Conservation (phyloP, 352 stramenopile genomes). For the Albugo laibachii region DNA sequence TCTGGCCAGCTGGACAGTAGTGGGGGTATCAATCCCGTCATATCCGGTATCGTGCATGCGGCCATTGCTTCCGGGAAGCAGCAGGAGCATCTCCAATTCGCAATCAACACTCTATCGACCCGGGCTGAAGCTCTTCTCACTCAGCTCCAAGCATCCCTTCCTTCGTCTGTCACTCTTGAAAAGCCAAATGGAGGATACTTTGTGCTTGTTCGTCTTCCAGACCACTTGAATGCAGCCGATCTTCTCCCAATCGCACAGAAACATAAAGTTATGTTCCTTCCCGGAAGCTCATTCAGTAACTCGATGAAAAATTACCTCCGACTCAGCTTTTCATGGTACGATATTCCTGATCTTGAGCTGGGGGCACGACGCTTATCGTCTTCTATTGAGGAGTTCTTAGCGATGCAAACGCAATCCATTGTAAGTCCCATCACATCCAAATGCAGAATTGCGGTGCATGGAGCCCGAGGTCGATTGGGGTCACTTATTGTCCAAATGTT, state of each 20-base stretch:
- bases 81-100: constrained; percentile 55
- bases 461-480: constrained; percentile 39
- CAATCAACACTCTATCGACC: constrained; percentile 46
- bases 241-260: constrained; percentile 25
- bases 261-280: constrained; percentile 55
- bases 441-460: constrained; percentile 65
- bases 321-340: constrained; percentile 72
- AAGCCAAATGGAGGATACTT: constrained; percentile 70
- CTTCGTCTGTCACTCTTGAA: constrained; percentile 22
- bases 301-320: constrained; percentile 79
- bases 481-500: constrained; percentile 42
- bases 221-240: constrained; percentile 18
- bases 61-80: constrained; percentile 23
- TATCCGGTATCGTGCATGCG: constrained; percentile 72
- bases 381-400: constrained; percentile 33
- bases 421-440: no score
- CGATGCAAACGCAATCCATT: no score
- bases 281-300: constrained; percentile 43
- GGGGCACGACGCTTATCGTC: constrained; percentile 28
- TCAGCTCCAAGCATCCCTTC: constrained; percentile 40
- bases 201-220: constrained; percentile 47
- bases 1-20: constrained; percentile 74
- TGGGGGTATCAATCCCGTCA: constrained; percentile 81
- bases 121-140: constrained; percentile 58
- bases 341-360: constrained; percentile 40